A percentile compares a stretch with the other conserved stretches of the same genome.
Conservation (phyloP, 2,329 filamentous ascomycete genomes). For the Penicillium sp. region DNA sequence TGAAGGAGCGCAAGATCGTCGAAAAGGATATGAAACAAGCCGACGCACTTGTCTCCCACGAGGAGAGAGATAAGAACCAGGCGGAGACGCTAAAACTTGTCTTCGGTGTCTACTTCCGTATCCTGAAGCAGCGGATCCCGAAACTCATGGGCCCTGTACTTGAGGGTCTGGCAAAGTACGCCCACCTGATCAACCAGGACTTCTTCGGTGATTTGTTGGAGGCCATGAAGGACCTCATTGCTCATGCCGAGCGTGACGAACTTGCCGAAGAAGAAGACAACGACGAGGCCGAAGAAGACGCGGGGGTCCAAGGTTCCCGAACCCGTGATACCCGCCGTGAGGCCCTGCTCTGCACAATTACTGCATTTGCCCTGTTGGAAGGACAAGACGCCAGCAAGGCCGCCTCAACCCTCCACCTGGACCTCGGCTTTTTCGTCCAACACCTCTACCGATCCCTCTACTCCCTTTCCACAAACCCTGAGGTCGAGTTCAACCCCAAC, state of each 20-base stretch:
- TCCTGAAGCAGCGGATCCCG: constrained; percentile 79
- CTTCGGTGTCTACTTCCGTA: constrained; percentile 92
- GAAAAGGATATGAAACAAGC: constrained; percentile 94
- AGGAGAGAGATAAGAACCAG: constrained; percentile 92
- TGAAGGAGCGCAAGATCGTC: constrained; percentile 83
- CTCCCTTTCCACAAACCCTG: constrained; percentile 76
- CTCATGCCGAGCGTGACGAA: constrained; percentile 63
- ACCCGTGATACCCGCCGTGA: constrained; percentile 80
- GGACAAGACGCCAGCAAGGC: constrained; percentile 91
- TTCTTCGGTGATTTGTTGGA: constrained; percentile 97
- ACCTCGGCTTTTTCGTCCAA: constrained; percentile 92
- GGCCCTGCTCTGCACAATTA: constrained; percentile 90
- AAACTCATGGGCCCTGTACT: constrained; percentile 95
- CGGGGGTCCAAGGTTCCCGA: constrained; percentile 54
- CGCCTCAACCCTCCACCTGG: constrained; percentile 78
- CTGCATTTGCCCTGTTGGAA: constrained; percentile 92
- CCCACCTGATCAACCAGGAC: constrained; percentile 97
- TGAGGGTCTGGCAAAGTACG: constrained; percentile 90
- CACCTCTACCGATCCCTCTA: constrained; percentile 89
- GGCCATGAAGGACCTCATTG: constrained; percentile 89
- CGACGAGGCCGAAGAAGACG: constrained; percentile 33
- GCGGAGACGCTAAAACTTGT: constrained; percentile 95
- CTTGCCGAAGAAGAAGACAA: constrained; percentile 54
- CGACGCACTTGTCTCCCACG: constrained; percentile 86
- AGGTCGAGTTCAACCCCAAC: constrained; percentile 77